Evolutionary conservation across 441 rosid genomes (phyloP).

Genomic region (Jatropha podagrica): DNA sequence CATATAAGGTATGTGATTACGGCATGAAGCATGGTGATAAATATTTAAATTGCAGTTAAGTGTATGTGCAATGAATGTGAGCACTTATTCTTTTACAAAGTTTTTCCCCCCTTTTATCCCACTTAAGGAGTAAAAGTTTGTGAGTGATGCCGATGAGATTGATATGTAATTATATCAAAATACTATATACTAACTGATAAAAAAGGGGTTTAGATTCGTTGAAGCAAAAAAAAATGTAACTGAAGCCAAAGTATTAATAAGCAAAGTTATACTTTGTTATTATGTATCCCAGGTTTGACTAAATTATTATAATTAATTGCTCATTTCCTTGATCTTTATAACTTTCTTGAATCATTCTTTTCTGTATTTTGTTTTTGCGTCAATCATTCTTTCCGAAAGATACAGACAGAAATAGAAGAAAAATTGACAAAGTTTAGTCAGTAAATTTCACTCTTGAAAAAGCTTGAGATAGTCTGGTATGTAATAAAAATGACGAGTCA

Average conservation of each 20-base stretch:
- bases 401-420: background rate
- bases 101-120: background rate
- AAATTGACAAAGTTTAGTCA: background rate
- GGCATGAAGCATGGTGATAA: conserved; percentile 7
- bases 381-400: background rate
- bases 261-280: background rate
- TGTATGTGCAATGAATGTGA: conserved; percentile 9
- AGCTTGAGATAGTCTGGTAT: background rate
- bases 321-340: background rate
- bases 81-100: background rate
- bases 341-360: background rate
- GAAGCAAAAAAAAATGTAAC: background rate
- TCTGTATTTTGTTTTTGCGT: background rate
- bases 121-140: conserved; percentile 10
- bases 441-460: background rate
- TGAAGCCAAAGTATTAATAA: background rate
- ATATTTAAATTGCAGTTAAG: conserved; percentile 10
- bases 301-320: background rate
- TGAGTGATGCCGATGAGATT: background rate
- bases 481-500: background rate
- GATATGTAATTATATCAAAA: background rate
- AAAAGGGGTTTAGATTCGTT: background rate
- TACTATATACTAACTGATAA: background rate
- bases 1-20: conserved; percentile 64
- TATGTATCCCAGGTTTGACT: background rate